Conservation (phyloP, 2,329 filamentous ascomycete genomes). For the Sclerotinia subarctica region DNA sequence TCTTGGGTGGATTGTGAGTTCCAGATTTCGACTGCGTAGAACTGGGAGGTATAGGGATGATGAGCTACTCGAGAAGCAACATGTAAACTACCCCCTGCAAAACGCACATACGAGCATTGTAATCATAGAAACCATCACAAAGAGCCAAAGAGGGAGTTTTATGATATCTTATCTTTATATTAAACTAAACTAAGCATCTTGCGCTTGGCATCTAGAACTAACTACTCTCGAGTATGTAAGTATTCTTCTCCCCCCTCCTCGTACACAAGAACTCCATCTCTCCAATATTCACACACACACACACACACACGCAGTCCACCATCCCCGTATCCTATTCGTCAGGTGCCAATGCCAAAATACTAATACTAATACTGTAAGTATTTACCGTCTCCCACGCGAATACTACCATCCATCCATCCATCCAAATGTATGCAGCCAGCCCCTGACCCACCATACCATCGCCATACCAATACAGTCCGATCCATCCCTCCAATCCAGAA, state of each 20-base stretch:
- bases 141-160: neutral
- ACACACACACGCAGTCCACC: neutral
- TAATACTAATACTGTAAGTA: neutral
- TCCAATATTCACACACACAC: neutral
- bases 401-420: conserved; percentile 2
- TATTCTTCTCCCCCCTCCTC: neutral
- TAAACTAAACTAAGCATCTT: neutral
- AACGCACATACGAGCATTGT: too few relatives aligned
- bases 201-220: neutral
- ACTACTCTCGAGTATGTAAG: neutral
- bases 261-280: neutral
- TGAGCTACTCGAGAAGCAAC: too few relatives aligned
- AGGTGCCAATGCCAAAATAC: conserved; percentile 3
- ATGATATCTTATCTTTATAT: neutral
- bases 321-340: neutral
- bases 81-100: too few relatives aligned
- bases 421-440: neutral
- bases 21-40: too few relatives aligned
- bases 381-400: neutral
- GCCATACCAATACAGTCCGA: conserved; percentile 8
- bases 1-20: too few relatives aligned
- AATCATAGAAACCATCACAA: too few relatives aligned
- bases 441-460: neutral
- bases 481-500: neutral
- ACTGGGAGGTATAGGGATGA: too few relatives aligned